A percentile compares a stretch with the other conserved stretches of the same genome.
Evolutionary conservation across 2,329 filamentous ascomycete species (phyloP).

Genomic region (Trichoderma polysporum): DNA sequence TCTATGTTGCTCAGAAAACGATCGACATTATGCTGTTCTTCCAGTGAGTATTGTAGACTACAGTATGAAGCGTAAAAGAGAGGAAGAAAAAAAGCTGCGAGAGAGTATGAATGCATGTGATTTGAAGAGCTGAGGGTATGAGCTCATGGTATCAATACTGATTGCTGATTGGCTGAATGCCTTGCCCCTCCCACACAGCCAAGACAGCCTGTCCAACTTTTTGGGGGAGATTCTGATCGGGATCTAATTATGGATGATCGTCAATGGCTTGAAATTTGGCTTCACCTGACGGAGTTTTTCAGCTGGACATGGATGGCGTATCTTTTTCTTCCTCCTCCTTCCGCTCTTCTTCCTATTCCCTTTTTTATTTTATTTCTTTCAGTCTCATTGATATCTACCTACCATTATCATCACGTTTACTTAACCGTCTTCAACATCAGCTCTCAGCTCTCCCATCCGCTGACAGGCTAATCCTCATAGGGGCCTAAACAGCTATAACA

Average conservation of each 20-base stretch:
- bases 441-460: background rate
- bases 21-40: background rate
- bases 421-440: background rate
- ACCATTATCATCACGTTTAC: background rate
- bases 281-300: background rate
- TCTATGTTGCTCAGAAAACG: background rate
- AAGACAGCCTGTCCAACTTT: background rate
- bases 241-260: background rate
- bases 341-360: background rate
- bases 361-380: too few species aligned
- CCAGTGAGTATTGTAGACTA: background rate
- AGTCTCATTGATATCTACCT: too few species aligned
- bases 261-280: background rate
- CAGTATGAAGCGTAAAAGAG: too few species aligned
- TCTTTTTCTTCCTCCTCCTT: background rate
- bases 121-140: background rate
- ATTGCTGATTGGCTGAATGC: background rate
- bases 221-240: background rate
- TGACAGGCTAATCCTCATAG: background rate
- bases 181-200: background rate
- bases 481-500: background rate
- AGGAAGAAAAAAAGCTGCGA: background rate
- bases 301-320: background rate
- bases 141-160: slow-evolving; percentile 12
- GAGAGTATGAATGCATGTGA: background rate